These are phyloP conservation scores for Galerina sulciceps DNA, from an alignment of 768 basidiomycete species.

Conservation along the genomic window DNA sequence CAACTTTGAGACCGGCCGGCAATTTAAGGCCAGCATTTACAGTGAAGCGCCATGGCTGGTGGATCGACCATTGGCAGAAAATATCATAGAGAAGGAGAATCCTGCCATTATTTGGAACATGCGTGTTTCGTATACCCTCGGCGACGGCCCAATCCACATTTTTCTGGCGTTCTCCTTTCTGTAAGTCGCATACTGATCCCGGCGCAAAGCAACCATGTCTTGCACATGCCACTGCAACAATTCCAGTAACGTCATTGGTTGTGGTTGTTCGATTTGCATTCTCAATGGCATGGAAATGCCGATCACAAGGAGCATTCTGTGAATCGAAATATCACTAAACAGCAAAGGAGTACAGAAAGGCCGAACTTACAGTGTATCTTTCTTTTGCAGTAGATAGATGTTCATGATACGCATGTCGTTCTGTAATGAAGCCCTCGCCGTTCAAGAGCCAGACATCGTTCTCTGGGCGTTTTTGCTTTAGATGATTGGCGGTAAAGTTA, in stretches of 20 bases:
- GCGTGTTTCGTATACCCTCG: background rate
- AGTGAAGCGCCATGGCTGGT: background rate
- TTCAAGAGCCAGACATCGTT: conserved; percentile 11
- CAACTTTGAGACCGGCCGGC: background rate
- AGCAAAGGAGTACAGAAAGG: no score
- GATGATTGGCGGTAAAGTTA: conserved; percentile 16
- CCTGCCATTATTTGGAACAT: background rate
- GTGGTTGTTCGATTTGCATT: background rate
- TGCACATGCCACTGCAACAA: background rate
- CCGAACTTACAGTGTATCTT: conserved; percentile 2
- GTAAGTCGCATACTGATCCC: background rate
- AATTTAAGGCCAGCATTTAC: background rate
- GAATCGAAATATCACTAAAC: no score
- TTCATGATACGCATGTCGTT: background rate
- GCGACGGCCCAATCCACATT: background rate
- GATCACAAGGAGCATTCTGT: background rate
- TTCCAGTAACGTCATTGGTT: background rate
- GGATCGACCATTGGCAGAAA: background rate
- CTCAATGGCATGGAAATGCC: background rate
- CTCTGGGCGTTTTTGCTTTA: background rate
- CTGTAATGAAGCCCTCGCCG: conserved; percentile 19
- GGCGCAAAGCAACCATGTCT: conserved; percentile 2
- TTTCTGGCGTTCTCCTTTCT: conserved; percentile 1
- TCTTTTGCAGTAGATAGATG: conserved; percentile 3
- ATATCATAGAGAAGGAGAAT: background rate